Evolutionary conservation across 768 basidiomycete species (phyloP), one percentile per base, ranked within the genome.

Genomic region (Trametes maxima): DNA sequence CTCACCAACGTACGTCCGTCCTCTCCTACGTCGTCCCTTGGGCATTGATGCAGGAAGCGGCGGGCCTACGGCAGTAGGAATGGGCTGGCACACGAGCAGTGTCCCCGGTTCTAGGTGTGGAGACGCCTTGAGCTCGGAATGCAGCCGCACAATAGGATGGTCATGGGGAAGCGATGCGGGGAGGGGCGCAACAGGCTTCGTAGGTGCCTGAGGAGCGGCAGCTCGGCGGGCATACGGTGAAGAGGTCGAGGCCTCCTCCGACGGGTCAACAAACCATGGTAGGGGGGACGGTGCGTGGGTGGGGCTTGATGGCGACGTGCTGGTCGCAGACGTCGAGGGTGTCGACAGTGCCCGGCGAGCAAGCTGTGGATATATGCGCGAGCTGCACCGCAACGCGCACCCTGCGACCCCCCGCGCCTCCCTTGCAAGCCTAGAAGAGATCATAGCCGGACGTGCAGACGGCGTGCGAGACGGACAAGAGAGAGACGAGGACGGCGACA

Each of bases 261-360:
- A 74, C 11, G 75, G 72, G 69, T 89, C 85, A 1, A 92, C 76
- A 66, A 92, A 92, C 90, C 90, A 90, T 25, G 89, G 86, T 0
- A 76, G n/a, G 12, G 65, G 52, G 13, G 62, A 51, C 13, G 56
- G 47, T 5, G 57, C 19, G 8, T 52, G 28, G 25, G 57, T 52
- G 3, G 48, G 19, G 46, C 46, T 39, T 13, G 57, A 25, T 12
- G 63, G 44, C 14, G 59, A 10, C 16, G 54, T 17, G 7, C 36
- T 46, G 21, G 67, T 42, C 17, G 64, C 53, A 16, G 59, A 42
- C 10, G 57, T 56, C 22, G 58, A 48, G 42, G 56, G 21, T 16
- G 57, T 57, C 6, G 60, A 62, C 24, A 67, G 54, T 7, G 43
- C 33, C 17, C 63, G 66, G 4, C 58, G 49, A 8, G 63, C 46